Evolutionary conservation across 352 stramenopile species (phyloP).

Genomic region (Labyrinthula sp.): DNA sequence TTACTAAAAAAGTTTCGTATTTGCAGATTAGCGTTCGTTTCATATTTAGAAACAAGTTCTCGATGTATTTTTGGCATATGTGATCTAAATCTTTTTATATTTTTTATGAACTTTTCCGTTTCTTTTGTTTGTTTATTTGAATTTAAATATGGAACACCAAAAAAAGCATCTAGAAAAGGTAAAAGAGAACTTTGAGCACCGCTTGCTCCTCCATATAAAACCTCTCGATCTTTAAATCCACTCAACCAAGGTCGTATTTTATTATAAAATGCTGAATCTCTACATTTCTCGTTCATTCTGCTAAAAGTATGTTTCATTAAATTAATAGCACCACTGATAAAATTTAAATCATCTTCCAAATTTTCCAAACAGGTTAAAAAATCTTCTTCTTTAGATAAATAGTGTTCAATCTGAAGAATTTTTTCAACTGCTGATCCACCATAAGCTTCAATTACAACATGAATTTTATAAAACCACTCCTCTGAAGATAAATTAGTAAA

Average conservation of each 20-base stretch:
- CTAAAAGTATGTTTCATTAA: conserved; percentile 15
- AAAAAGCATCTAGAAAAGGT: conserved; percentile 22
- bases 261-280: conserved; percentile 26
- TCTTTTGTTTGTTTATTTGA: conserved; percentile 1
- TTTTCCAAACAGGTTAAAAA: not conserved
- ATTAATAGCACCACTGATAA: conserved; percentile 10
- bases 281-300: conserved; percentile 15
- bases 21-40: conserved; percentile 1
- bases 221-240: conserved; percentile 2
- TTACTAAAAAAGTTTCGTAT: conserved; percentile 9
- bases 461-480: conserved; percentile 32
- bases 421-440: conserved; percentile 4
- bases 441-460: conserved; percentile 25
- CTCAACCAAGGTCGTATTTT: conserved; percentile 19
- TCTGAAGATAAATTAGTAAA: conserved; percentile 23
- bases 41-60: conserved; percentile 2
- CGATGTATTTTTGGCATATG: conserved; percentile 29
- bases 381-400: conserved; percentile 2
- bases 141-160: conserved; percentile 12
- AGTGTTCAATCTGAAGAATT: not conserved
- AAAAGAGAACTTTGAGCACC: conserved; percentile 29
- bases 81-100: conserved; percentile 4
- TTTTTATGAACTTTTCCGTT: not conserved
- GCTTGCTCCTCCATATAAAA: conserved; percentile 14
- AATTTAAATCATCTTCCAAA: not conserved